These are phyloP conservation scores for Pyrenophora graminea DNA, from an alignment of 2,329 filamentous ascomycete genomes.

Conservation along the genomic window DNA sequence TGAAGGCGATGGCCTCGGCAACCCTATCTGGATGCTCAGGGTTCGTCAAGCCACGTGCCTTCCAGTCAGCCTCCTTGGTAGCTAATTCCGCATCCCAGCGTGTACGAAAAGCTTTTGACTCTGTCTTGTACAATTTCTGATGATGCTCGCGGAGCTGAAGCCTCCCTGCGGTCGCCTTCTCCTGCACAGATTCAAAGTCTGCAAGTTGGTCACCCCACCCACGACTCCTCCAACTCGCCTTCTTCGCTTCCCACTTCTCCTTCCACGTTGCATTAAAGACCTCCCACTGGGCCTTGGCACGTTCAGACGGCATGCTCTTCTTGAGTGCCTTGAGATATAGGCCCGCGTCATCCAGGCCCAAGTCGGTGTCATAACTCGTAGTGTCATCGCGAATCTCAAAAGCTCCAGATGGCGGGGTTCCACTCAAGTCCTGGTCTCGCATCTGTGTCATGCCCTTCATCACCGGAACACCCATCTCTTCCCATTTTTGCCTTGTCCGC, in stretches of 20 bases:
- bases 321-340: slow-evolving; percentile 32
- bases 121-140: background rate
- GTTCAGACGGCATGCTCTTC: slow-evolving; percentile 20
- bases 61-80: background rate
- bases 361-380: slow-evolving; percentile 33
- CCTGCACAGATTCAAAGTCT: slow-evolving; percentile 1
- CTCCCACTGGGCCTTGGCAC: slow-evolving; percentile 1
- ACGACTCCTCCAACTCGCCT: slow-evolving; percentile 3
- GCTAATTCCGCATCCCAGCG: background rate
- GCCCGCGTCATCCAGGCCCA: slow-evolving; percentile 35
- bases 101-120: background rate
- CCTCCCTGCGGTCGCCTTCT: background rate
- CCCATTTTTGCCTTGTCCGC: slow-evolving; percentile 81
- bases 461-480: slow-evolving; percentile 77
- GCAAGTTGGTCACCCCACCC: slow-evolving; percentile 3
- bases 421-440: slow-evolving; percentile 21
- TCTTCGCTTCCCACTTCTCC: slow-evolving; percentile 12
- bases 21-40: background rate
- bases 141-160: background rate
- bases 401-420: slow-evolving; percentile 23
- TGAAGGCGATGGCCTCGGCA: background rate
- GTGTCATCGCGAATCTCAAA: slow-evolving; percentile 42
- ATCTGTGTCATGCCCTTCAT: slow-evolving; percentile 47
- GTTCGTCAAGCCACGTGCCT: background rate
- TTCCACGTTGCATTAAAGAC: slow-evolving; percentile 9